Base-by-base conservation (phyloP, 2,329 filamentous ascomycete species). In the Venturiaceae sp. region DNA sequence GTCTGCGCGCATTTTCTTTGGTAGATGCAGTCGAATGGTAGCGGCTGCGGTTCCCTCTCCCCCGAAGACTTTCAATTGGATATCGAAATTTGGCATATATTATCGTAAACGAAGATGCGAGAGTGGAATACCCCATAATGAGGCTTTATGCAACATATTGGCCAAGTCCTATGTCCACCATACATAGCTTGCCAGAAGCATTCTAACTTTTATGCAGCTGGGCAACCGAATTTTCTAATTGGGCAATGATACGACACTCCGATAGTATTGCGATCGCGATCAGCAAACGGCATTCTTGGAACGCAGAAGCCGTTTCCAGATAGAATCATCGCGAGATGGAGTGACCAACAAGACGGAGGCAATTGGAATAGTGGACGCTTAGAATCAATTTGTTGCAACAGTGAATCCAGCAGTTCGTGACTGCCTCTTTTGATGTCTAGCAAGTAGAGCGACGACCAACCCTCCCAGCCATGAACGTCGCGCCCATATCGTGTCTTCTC, bases 171-270 rank as follows among this genome's bases (percentile, higher is more conserved):
- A 14, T 14, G 6, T 50, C 26, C 44, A 50, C 44, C 44, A 30
- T n/a, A 32, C 44, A 7, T 26, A 50, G 23, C 23, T 7, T 50
- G 5, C 3, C 23, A 13, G 16, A 23, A 47, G 44, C 44, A 30
- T 28, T 50, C 44, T 28, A 26, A 50, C 44, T 50, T 50, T 50
- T 30, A 30, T 30, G 19, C 4, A 23, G 23, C 21, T 50, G n/a
- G n/a, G n/a, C n/a, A n/a, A n/a, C n/a, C 44, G 44, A 50, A 30
- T 50, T 50, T 50, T 50, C 44, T 50, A 14, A 50, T 50, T 50
- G 44, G 44, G 14, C 26, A 30, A 26, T 23, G 6, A 50, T 50
- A 30, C 44, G 23, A 30, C 23, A 26, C 26, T 8, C 14, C 19
- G 30, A 28, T 14, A 28, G 44, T 50, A 26, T 16, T 50, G 28